Base-by-base conservation (phyloP, 1,284 basidiomycete species). In the Laetiporus sulphureus region DNA sequence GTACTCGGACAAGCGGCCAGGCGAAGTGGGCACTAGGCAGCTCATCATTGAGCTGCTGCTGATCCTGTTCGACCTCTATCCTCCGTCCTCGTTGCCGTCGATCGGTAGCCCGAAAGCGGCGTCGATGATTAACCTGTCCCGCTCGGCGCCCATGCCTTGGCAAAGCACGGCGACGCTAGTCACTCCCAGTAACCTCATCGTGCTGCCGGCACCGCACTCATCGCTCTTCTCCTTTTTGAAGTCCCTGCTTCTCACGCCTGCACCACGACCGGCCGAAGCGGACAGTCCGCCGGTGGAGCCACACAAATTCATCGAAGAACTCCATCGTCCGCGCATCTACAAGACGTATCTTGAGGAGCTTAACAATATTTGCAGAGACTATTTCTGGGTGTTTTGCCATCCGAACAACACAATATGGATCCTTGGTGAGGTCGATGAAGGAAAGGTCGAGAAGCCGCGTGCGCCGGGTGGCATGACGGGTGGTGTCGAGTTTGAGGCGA, bases 361-460 rank as follows among this genome's bases (percentile, higher is more conserved):
- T 27, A 83, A 79, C 7, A 91, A 94, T 51, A 72, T 95, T 2
- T 94, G 93, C 58, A 68, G 92, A 15, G 95, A 99, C 61, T 98
- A 96, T 66, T 98, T 98, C 63, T 98, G 95, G 92, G 87, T 99
- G 41, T 98, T 98, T 66, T 98, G 95, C 59, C 96, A 99, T 60
- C 84, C 87, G 2, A 85, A 85, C 55, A 99, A 99, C 57, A 79
- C 81, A 1, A 82, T 95, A 34, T 97, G 93, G 93, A 70, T 82
- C 13, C 66, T 94, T 20, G 65, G 72, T 4, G 83, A 92, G 52
- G 82, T 90, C 0, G 87, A 97, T 55, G 83, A 91, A 58, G 76
- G 69, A 2, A 77, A 78, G 42, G 90, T 94, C 3, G 91, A 93
- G 63, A 87, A 83, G 54, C 96, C 95, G 3, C 78, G 90, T 27